These are phyloP conservation scores for Alternaria brassicicola DNA, from an alignment of 2,329 filamentous ascomycete genomes.

Conservation along the genomic window DNA sequence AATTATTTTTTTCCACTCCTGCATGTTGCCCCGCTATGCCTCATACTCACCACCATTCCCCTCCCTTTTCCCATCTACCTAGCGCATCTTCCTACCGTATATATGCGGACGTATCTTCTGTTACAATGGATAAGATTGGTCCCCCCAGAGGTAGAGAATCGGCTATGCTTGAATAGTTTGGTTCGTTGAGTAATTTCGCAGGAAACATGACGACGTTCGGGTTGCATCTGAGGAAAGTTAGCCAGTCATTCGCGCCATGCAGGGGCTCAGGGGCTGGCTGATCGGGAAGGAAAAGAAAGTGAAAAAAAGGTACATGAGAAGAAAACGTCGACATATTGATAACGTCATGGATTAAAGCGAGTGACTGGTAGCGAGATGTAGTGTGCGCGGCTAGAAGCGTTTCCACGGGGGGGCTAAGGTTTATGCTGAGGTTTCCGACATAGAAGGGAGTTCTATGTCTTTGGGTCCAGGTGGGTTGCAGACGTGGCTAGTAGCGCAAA, in stretches of 20 bases:
- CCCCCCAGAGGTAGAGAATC: not conserved
- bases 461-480: not conserved
- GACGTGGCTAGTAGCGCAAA: not conserved
- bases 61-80: not conserved
- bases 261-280: not conserved
- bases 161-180: not conserved
- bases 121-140: not conserved
- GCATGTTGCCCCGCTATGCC: not conserved
- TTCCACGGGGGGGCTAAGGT: not conserved
- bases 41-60: not conserved
- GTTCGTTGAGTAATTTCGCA: not conserved
- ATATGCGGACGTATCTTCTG: not conserved
- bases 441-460: not conserved
- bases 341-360: not conserved
- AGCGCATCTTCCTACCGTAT: not conserved
- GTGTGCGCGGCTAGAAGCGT: not conserved
- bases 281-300: not conserved
- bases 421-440: not conserved
- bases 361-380: not conserved
- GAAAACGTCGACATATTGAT: not conserved
- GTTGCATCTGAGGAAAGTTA: not conserved
- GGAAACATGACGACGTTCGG: not conserved
- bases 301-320: not conserved
- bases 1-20: not conserved
- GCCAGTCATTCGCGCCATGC: not conserved